Base-by-base conservation (phyloP, 805 yeast genomes). In the Torulaspora quercuum region DNA sequence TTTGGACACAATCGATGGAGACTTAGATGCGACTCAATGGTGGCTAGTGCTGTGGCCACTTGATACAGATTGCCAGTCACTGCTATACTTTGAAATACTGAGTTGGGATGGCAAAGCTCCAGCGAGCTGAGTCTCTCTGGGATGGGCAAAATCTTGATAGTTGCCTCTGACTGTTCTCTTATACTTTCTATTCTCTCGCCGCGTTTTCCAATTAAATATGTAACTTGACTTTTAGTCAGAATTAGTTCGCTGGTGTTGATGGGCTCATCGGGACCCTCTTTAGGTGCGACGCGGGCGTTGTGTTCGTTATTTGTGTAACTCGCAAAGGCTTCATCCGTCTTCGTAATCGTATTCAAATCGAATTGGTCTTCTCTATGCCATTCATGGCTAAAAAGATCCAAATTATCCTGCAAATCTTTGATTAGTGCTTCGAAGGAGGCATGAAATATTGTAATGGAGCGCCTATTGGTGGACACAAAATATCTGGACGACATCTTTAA, bases 161-260 rank as follows among this genome's bases (percentile, higher is more conserved):
- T 51, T 4, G 75, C 72, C 0, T 53, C 44, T 1, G 71, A 58
- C 15, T 35, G 32, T 4, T 50, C 48, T 20, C 76, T 42, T 7
- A 72, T 51, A 4, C 34, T 33, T 24, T 57, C 60, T 9, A 73
- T 70, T 26, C 62, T 54, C 12, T 43, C 23, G 1, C 78, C 78
- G n/a, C 52, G 50, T 15, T 49, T 57, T 0, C 78, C 78, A 33
- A 73, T 72, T 5, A 72, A 42, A 31, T 54, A 63, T 1, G 70
- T 57, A 2, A 70, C 63, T 36, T 70, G 71, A 16, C 46, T 20
- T 32, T 41, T 46, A 14, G 33, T 46, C 22, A 48, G 15, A 7
- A 5, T 24, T 14, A 47, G 29, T 23, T 46, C 48, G n/a, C n/a
- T n/a, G n/a, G n/a, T n/a, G n/a, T 13, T n/a, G 29, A 25, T 12